Evolutionary conservation across 192 early-diverging fungal species (phyloP).

Genomic region (Rhizophagus prolifer): DNA sequence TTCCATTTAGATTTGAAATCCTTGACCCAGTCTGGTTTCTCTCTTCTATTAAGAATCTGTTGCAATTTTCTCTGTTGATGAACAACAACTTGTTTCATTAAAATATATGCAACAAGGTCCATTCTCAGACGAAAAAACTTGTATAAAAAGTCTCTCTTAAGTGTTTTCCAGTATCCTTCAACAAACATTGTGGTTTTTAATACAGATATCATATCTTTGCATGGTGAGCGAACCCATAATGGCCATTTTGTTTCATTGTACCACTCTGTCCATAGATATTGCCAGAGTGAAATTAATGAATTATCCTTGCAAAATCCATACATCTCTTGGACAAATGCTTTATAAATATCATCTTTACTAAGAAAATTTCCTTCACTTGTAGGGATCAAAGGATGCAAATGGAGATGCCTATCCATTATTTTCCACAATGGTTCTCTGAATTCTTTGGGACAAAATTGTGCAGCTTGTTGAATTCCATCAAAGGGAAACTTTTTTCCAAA

Average conservation of each 20-base stretch:
- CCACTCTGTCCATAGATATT: not conserved
- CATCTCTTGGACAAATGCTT: not conserved
- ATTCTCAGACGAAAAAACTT: not conserved
- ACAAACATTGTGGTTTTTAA: not conserved
- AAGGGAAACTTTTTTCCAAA: conserved; percentile 10
- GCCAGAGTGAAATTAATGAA: conserved; percentile 15
- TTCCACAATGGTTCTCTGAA: not conserved
- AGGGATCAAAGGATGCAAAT: not conserved
- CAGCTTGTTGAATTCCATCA: not conserved
- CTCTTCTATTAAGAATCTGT: not conserved
- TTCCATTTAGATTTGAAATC: not conserved
- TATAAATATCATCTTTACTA: conserved; percentile 2
- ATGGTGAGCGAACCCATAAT: not conserved
- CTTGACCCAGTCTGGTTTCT: conserved; percentile 3
- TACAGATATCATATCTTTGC: not conserved
- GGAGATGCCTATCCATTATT: conserved; percentile 1
- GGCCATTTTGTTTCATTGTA: not conserved
- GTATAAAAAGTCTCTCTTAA: not conserved
- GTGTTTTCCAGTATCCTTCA: not conserved
- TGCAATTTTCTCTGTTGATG: not conserved
- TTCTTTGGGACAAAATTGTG: conserved; percentile 14
- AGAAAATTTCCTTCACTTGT: not conserved
- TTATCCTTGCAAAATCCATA: not conserved
- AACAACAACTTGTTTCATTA: not conserved
- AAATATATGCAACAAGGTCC: conserved; percentile 16